Percentiles rank a stretch among this genome's conserved stretches.
Evolutionary conservation across 2,329 filamentous ascomycete genomes (phyloP).

Genomic region (Akanthomyces uredinophilus): DNA sequence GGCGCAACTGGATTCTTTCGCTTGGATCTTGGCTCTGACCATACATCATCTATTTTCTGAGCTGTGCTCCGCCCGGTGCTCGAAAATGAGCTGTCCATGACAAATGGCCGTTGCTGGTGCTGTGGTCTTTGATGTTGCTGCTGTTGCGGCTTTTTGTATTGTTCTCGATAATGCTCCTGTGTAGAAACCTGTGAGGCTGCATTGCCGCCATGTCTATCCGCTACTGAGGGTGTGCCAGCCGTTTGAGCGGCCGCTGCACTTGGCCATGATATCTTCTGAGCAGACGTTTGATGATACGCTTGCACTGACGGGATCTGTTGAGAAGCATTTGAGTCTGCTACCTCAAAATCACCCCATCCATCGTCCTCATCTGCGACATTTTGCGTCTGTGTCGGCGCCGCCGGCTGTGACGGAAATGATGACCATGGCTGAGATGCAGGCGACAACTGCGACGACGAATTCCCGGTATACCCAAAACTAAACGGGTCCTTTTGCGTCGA

Average conservation of each 20-base stretch:
- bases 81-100: not conserved
- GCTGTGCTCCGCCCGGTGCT: not conserved
- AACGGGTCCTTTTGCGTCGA: slow-evolving; percentile 24
- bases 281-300: not conserved
- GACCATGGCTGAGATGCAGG: slow-evolving; percentile 28
- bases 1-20: slow-evolving; percentile 17
- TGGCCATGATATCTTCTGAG: slow-evolving; percentile 2
- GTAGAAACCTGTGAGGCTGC: not conserved
- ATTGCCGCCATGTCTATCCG: not conserved
- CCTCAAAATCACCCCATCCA: slow-evolving; percentile 65
- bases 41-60: not conserved
- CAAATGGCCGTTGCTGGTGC: not conserved
- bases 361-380: slow-evolving; percentile 48
- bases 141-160: not conserved
- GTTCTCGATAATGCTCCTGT: not conserved
- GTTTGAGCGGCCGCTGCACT: slow-evolving; percentile 5
- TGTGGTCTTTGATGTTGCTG: not conserved
- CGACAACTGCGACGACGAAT: slow-evolving; percentile 16
- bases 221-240: not conserved
- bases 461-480: slow-evolving; percentile 20
- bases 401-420: slow-evolving; percentile 20
- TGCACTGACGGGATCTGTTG: not conserved
- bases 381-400: slow-evolving; percentile 14
- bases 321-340: slow-evolving; percentile 35
- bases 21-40: slow-evolving; percentile 19